Base-by-base conservation (phyloP, 2,329 filamentous ascomycete genomes). In the Alternaria sp. region DNA sequence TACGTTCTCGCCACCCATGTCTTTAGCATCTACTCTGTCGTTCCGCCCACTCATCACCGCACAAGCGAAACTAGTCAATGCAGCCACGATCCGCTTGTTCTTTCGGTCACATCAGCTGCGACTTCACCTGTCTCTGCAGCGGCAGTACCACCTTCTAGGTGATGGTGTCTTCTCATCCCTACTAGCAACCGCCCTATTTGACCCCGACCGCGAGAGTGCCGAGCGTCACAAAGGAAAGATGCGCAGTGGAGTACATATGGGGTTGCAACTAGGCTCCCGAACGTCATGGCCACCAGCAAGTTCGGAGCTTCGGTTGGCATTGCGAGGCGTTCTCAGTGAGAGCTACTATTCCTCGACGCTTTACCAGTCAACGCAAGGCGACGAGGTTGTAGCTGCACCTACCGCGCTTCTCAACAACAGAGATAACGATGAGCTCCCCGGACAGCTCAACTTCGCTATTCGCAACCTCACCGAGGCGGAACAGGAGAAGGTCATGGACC, bases 211-310 rank as follows among this genome's bases (percentile, higher is more conserved):
- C 52, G 90, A 92, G 69, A 91, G 90, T 25, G 91, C 93, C 4
- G 93, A 97, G 75, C 86, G 91, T 46, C 87, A 88, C 54, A 83
- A 87, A 17, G 92, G 93, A 4, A 84, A 90, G 30, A 88, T 91
- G 47, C 86, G 89, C 9, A 80, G 77, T 43, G 92, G 47, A 87
- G 89, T 61, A 83, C 88, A 52, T 13, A 95, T 97, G 85, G 95
- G 96, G 1, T 84, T 98, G 44, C 90, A 93, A 44, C 84, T 98
- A 1, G 91, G 91, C n/a, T 88, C 88, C 3, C 88, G 93, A 71
- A 89, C 92, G 59, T 92, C 86, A 30, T 98, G 96, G 96, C 96
- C 96, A 25, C 96, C 96, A 5, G 93, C 93, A 23, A 96, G 92
- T 77, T 97, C 94, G 0, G 96, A 98, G 77, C 82, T 99, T n/a